Percentiles rank a stretch among this genome's conserved stretches.
phyloP scores from a whole-genome alignment of 1,284 basidiomycete species.

The Boletus sp. region DNA sequence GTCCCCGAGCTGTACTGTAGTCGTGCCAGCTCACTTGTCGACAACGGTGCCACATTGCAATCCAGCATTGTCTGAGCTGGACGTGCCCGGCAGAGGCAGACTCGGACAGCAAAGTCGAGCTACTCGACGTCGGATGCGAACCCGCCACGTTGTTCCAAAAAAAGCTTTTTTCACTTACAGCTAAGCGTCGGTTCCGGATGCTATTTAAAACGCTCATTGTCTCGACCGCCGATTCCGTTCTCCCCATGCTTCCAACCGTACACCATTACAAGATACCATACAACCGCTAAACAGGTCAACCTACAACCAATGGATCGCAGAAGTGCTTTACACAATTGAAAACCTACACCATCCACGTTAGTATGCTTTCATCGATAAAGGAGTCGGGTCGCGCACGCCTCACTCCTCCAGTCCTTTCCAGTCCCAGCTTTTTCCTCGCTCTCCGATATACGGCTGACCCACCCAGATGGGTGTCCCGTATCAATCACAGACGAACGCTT shows the following conservation, averaged over 20 bases:
- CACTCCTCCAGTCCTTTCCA: slow-evolving; percentile 63
- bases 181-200: slow-evolving; percentile 12
- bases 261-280: too few relatives aligned
- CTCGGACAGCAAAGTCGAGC: too few relatives aligned
- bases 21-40: too few relatives aligned
- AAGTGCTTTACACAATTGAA: slow-evolving; percentile 9
- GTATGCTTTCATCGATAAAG: neutral
- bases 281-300: neutral
- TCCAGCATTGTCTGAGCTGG: too few relatives aligned
- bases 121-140: neutral
- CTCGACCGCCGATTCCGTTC: neutral
- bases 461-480: slow-evolving; percentile 65
- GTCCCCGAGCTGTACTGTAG: too few relatives aligned
- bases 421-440: slow-evolving; percentile 46
- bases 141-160: neutral
- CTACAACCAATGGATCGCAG: neutral
- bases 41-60: too few relatives aligned
- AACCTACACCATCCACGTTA: slow-evolving; percentile 16
- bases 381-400: slow-evolving; percentile 44
- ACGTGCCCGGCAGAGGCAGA: neutral
- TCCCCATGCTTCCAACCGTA: too few relatives aligned
- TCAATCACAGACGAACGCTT: slow-evolving; percentile 64
- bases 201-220: neutral
- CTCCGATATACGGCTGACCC: slow-evolving; percentile 64
- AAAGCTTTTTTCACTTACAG: neutral